phyloP scores from a whole-genome alignment of 805 yeast genomes.

The Metschnikowia amazonensis region DNA sequence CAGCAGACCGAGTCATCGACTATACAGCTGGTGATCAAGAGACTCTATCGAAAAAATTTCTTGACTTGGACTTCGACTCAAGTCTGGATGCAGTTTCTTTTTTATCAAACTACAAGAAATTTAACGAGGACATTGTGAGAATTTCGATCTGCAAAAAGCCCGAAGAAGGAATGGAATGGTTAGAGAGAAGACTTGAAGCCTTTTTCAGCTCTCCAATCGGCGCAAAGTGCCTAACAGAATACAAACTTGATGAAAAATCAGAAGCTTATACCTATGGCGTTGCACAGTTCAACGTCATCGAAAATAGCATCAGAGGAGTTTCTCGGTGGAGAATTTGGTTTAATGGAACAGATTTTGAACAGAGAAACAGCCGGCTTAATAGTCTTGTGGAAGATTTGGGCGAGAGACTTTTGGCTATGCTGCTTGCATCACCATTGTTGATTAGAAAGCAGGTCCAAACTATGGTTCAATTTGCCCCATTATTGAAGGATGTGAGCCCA shows the following conservation, averaged over 20 bases:
- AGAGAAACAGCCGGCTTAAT: constrained; percentile 48
- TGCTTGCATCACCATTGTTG: constrained; percentile 73
- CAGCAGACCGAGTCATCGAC: constrained; percentile 74
- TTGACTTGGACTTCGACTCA: constrained; percentile 87
- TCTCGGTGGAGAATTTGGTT: constrained; percentile 97
- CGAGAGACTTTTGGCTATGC: constrained; percentile 68
- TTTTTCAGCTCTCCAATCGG: constrained; percentile 76
- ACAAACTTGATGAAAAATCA: constrained; percentile 52
- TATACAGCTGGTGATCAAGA: constrained; percentile 67
- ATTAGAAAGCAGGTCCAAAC: constrained; percentile 86
- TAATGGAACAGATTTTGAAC: constrained; percentile 49
- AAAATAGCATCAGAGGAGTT: constrained; percentile 86
- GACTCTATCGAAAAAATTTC: constrained; percentile 57
- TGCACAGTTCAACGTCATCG: constrained; percentile 81
- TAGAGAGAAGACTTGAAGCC: constrained; percentile 64
- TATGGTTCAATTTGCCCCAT: constrained; percentile 88
- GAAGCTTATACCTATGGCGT: constrained; percentile 73
- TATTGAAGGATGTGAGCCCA: constrained; percentile 69
- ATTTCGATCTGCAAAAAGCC: constrained; percentile 84
- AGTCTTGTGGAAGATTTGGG: constrained; percentile 66
- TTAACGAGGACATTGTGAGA: constrained; percentile 87
- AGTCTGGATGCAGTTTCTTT: constrained; percentile 75
- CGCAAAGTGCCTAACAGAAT: constrained; percentile 52
- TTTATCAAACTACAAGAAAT: constrained; percentile 72
- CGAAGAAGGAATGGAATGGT: constrained; percentile 75